Evolutionary conservation across 805 yeast genomes (phyloP), one percentile per base, ranked within the genome.

Genomic region (Yamadazyma sp.): DNA sequence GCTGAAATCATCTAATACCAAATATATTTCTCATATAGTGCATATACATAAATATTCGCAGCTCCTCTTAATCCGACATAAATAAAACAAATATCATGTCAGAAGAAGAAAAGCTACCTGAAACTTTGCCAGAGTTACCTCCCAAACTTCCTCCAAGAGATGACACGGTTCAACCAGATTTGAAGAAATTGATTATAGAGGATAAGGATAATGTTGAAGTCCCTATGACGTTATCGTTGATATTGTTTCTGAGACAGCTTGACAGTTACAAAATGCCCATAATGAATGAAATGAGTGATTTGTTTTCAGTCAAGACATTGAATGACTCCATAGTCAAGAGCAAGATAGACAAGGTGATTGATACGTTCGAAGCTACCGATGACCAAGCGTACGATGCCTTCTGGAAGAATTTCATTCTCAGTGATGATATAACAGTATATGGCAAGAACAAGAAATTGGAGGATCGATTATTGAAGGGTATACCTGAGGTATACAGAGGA

Each of bases 401-500:
- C 22, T 42, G 46, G 46, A 34, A 19, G 6, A 16, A 20, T 18
- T 39, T 39, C 20, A 11, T 39, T 5, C 23, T 23, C 4, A 24
- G 29, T 23, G 34, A 35, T 17, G 43, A 36, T 27, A 19, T 44
- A 5, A 19, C 34, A 23, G 32, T 23, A 12, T 38, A 36, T 30
- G 37, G 35, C 2, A 31, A 18, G 10, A 34, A 33, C 14, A 17
- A 38, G 1, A 36, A 37, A 7, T 39, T 62, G 19, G 65, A 60
- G 36, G 17, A 29, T 4, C 45, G 53, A 7, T 30, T 66, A 13
- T 21, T 48, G 1, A 23, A 35, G 4, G 69, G 70, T 0, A 53
- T 67, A 4, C 69, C 72, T 1, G 43, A 24, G 2, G 42, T 47
- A 2, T 43, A 58, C 29, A 47, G 70, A 27, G 47, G 56, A 4